phyloP scores from a whole-genome alignment of 2,329 filamentous ascomycete species.

The Trichoderma oligosporum region DNA sequence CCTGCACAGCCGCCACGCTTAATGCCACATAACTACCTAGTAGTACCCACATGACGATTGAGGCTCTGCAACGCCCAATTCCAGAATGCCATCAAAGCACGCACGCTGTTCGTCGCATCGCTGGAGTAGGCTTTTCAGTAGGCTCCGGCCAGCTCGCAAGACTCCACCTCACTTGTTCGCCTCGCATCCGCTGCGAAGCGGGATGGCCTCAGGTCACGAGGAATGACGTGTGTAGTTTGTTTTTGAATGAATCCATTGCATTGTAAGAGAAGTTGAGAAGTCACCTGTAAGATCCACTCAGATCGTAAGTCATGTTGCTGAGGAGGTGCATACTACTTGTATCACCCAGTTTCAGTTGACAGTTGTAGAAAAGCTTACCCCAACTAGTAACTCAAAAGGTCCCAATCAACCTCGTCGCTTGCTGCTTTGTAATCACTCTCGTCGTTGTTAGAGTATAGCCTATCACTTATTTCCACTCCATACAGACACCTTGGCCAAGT shows the following conservation, averaged over 20 bases:
- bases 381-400: too few relatives aligned
- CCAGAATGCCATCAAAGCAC: too few relatives aligned
- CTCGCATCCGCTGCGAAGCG: neutral
- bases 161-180: neutral
- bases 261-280: too few relatives aligned
- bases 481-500: neutral
- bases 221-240: too few relatives aligned
- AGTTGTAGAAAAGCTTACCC: neutral
- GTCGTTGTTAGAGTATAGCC: too few relatives aligned
- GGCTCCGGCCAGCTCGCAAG: neutral
- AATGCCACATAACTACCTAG: neutral
- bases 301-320: too few relatives aligned
- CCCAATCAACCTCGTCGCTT: neutral
- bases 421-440: constrained; percentile 15
- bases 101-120: too few relatives aligned
- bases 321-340: too few relatives aligned
- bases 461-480: neutral
- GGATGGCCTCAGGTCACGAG: too few relatives aligned
- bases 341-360: too few relatives aligned
- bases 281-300: too few relatives aligned
- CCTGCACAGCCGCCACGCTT: constrained; percentile 16
- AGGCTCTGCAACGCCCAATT: constrained; percentile 7
- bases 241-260: too few relatives aligned
- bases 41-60: neutral
- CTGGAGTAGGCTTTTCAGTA: neutral